phyloP scores from a whole-genome alignment of 345 rosid species.

The Acer yangbiense region DNA sequence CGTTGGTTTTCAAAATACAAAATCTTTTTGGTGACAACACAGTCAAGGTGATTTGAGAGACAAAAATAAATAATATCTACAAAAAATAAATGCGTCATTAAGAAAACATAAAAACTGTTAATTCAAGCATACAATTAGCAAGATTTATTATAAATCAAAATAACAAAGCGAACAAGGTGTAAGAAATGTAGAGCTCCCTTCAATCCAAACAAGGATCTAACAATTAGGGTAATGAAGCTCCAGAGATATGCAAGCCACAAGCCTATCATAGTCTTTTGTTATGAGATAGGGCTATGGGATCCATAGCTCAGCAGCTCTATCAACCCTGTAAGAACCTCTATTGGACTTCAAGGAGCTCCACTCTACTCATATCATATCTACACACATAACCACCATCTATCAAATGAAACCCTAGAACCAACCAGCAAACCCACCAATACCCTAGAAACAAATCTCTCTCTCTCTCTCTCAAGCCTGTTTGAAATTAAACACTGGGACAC shows the following conservation, averaged over 20 bases:
- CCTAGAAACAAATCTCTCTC: neutral
- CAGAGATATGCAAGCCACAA: constrained; percentile 90
- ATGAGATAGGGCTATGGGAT: constrained; percentile 65
- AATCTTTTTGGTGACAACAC: too few species aligned
- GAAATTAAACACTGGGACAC: neutral
- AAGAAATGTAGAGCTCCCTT: constrained; percentile 85
- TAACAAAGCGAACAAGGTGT: neutral
- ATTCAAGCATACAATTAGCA: too few species aligned
- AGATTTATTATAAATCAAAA: too few species aligned
- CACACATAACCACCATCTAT: neutral
- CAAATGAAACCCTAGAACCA: too few species aligned
- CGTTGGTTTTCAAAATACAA: too few species aligned
- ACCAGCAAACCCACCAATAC: neutral
- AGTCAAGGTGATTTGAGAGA: too few species aligned
- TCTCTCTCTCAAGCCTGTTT: neutral
- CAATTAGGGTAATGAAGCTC: constrained; percentile 53
- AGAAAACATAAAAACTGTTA: neutral
- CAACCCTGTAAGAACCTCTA: constrained; percentile 59
- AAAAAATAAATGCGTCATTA: neutral
- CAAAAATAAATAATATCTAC: too few species aligned
- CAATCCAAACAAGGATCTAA: constrained; percentile 84
- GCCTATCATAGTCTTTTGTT: constrained; percentile 36
- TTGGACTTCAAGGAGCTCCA: constrained; percentile 97
- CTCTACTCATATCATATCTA: constrained; percentile 4
- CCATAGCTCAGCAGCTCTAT: constrained; percentile 89